Evolutionary conservation across 139 green algal species (phyloP), one percentile per base, ranked within the genome.

Genomic region (Monoraphidium neglectum): DNA sequence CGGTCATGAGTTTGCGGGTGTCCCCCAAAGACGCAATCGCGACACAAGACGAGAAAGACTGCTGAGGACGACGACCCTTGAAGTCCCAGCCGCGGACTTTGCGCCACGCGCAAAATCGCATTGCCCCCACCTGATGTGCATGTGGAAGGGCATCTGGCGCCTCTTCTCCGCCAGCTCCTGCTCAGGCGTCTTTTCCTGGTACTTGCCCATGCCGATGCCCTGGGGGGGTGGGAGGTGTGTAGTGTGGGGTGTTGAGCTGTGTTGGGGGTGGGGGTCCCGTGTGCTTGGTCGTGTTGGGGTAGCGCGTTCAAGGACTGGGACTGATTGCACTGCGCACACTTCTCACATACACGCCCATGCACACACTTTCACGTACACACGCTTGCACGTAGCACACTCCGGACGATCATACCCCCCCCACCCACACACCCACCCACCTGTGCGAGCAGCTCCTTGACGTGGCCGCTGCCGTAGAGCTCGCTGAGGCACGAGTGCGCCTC

Each of bases 141-240:
- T 98, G 90, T 99, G 97, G 91, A 99, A 99, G 67, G 97, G 97
- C 90, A 99, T 97, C 86, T 97, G 93, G 30, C 97, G 89, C 21
- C 94, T 85, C 72, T 95, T 91, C 88, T 99, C 97, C 26, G 94
- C 76, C 77, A 96, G 93, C 91, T 99, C 97, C 90, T 99, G 94
- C 85, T 98, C 94, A 1, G 91, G 89, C 5, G 92, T 95, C 80
- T 92, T 93, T 67, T 97, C 93, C 79, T 91, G 86, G 86, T 87
- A 91, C 69, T 87, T 87, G 78, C 76, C 65, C 82, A 91, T 91
- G 21, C 78, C 81, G 82, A 93, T 91, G 77, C 89, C 84, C 88
- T 97, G 96, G 2, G 93, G 86, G 21, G 91, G 82, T 28, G 91
- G 82, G 77, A 89, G 82, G 54, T 84, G 87, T 40, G 61, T 80